phyloP scores from a whole-genome alignment of 2,329 filamentous ascomycete species.

The Pestalotiopsis sp. region DNA sequence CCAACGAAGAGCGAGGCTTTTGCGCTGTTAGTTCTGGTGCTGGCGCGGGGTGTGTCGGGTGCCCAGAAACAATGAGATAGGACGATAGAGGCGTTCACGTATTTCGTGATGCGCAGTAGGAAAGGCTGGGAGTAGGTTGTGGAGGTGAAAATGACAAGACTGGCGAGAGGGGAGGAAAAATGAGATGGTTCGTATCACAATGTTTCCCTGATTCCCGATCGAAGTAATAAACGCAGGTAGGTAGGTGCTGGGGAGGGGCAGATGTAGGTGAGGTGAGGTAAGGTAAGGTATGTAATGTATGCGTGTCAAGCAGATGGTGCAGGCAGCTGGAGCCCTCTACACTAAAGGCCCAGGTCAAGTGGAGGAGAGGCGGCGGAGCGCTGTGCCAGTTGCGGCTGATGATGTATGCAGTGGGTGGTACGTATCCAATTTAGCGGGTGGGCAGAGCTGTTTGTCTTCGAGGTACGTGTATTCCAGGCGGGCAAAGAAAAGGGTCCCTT shows the following conservation, averaged over 20 bases:
- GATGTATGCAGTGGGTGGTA: not conserved
- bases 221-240: not conserved
- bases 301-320: not conserved
- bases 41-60: not conserved
- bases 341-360: not conserved
- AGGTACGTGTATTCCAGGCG: no score
- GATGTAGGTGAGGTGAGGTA: not conserved
- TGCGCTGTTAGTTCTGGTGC: conserved; percentile 4
- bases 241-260: not conserved
- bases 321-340: not conserved
- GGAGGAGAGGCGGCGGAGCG: not conserved
- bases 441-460: no score
- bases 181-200: not conserved
- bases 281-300: not conserved
- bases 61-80: not conserved
- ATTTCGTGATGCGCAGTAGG: not conserved
- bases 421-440: not conserved
- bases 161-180: not conserved
- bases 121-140: not conserved
- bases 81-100: not conserved
- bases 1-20: not conserved
- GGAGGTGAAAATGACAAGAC: not conserved
- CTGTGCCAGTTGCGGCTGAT: not conserved
- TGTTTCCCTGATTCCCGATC: not conserved
- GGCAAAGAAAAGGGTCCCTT: no score